Percentiles rank a stretch among this genome's conserved stretches.
Evolutionary conservation across 139 green algal genomes (phyloP).

Genomic region (Limnomonas spitsbergensis): DNA sequence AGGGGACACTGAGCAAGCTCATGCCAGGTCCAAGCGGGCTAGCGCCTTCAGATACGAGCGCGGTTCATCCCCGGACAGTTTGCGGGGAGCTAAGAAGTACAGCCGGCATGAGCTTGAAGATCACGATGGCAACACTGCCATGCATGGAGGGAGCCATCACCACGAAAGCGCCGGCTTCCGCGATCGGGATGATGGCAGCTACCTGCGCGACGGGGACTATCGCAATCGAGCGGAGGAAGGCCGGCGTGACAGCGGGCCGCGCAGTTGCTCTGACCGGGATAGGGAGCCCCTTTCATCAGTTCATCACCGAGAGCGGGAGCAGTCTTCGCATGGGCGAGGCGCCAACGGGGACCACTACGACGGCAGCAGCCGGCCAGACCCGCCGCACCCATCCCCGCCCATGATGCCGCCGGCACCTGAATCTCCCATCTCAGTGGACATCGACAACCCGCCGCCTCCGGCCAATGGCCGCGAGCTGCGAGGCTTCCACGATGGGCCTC

Average conservation of each 20-base stretch:
- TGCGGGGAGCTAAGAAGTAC: neutral
- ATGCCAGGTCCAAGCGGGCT: neutral
- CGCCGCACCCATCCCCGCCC: neutral
- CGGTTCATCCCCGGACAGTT: neutral
- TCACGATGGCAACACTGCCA: neutral
- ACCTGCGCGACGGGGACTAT: too few species aligned
- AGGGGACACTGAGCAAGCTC: too few species aligned
- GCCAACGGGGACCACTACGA: neutral
- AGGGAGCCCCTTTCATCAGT: too few species aligned
- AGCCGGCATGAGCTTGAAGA: neutral
- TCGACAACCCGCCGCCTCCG: neutral
- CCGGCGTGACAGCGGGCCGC: too few species aligned
- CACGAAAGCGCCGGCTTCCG: too few species aligned
- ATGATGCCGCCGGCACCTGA: neutral
- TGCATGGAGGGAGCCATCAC: slow-evolving; percentile 1
- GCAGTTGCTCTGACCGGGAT: too few species aligned
- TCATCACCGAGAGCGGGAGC: neutral
- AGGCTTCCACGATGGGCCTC: neutral
- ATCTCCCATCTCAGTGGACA: neutral
- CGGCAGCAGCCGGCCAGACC: neutral
- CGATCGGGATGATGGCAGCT: too few species aligned
- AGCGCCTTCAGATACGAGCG: neutral
- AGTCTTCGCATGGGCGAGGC: neutral
- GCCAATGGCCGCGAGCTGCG: neutral
- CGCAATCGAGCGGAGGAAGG: too few species aligned